These are phyloP conservation scores for Coemansia sp. DNA, from an alignment of 192 early-diverging fungal species.

Conservation along the genomic window DNA sequence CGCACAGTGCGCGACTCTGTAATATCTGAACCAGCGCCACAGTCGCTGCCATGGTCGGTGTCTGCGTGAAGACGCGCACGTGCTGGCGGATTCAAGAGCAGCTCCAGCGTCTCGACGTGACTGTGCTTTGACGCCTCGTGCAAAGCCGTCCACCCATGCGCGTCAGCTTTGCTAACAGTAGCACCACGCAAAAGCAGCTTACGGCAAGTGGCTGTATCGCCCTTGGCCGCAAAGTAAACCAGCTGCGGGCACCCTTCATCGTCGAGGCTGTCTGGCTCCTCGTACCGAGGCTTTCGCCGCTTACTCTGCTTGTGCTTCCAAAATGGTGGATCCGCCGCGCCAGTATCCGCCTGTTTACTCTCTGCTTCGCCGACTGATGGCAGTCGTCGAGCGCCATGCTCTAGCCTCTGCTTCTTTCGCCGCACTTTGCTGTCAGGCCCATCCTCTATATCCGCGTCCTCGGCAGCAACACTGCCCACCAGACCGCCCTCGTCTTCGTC, in stretches of 20 bases:
- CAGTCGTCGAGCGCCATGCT: conserved; percentile 1
- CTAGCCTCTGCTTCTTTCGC: background rate
- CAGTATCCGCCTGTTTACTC: background rate
- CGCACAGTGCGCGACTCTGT: conserved; percentile 16
- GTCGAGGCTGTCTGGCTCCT: conserved; percentile 33
- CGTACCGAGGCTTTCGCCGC: conserved; percentile 33
- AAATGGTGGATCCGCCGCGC: background rate
- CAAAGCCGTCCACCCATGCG: conserved; percentile 42
- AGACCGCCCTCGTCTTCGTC: conserved; percentile 23
- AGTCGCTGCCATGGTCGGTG: conserved; percentile 3
- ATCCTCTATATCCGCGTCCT: conserved; percentile 23
- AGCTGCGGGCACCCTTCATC: conserved; percentile 37
- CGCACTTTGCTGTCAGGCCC: background rate
- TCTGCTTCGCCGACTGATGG: background rate
- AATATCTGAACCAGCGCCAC: conserved; percentile 11
- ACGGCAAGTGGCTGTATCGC: conserved; percentile 28
- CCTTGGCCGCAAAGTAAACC: conserved; percentile 44
- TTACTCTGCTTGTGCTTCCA: conserved; percentile 18
- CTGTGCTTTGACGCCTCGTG: conserved; percentile 36
- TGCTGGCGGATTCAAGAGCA: conserved; percentile 35
- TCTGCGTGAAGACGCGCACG: conserved; percentile 8
- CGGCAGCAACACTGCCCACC: conserved; percentile 1
- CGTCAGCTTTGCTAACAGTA: conserved; percentile 21
- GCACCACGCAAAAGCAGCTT: conserved; percentile 46
- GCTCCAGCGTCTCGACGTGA: conserved; percentile 24